Base-by-base conservation (phyloP, 192 early-diverging fungal species). In the Coemansia javaensis region DNA sequence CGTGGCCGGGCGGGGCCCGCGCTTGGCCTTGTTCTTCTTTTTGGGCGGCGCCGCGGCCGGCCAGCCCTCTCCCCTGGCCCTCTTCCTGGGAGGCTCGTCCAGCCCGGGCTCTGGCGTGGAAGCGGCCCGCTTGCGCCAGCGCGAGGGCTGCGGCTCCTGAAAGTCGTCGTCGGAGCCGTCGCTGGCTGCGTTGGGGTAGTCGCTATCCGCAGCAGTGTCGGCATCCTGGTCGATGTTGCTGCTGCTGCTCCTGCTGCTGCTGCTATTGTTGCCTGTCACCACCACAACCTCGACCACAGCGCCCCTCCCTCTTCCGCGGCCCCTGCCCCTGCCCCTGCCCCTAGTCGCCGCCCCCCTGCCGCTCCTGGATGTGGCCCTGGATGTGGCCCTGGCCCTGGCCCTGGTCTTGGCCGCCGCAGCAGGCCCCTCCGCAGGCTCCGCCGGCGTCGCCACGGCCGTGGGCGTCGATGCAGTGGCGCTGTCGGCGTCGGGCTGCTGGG, bases 391-490 rank as follows among this genome's bases (percentile, higher is more conserved):
- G n/a, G n/a, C n/a, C n/a, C n/a, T n/a, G n/a, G n/a, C n/a, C n/a
- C 39, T 25, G 22, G 15, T 1, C 6, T 9, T 15, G n/a, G 47
- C 6, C 8, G 20, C 23, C 10, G 25, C 17, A 38, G 48, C 27
- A 4, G 30, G 15, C 15, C 37, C 24, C 3, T 4, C 37, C 27
- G 42, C 25, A 24, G 27, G 42, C 40, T 32, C 11, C 31, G 18
- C 11, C 0, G 51, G 51, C 17, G 51, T 53, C 20, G 51, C 40
- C 41, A 53, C 51, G 15, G 51, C 51, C 5, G 51, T 53, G n/a
- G 32, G 17, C n/a, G 32, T 24, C 7, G 28, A 4, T 1, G 28
- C 28, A 8, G 28, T 30, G 28, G 5, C 7, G 28, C 28, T 32
- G 36, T 8, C 4, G 17, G n/a, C 14, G 10, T 11, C 12, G 18